These are phyloP conservation scores for Clavulina sp. DNA, from an alignment of 768 basidiomycete genomes.

Conservation along the genomic window DNA sequence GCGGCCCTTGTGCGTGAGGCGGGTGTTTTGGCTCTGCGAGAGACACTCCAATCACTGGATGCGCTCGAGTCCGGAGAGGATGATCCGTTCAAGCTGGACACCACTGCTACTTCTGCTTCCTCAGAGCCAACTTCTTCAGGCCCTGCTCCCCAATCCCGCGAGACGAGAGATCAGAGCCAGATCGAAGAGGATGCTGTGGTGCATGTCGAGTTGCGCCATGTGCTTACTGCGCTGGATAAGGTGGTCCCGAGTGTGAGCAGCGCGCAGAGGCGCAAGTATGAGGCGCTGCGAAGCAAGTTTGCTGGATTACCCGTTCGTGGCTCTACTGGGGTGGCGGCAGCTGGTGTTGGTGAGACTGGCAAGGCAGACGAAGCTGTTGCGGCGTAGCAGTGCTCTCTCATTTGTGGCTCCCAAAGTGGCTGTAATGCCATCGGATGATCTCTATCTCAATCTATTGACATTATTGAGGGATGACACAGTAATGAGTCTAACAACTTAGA, in stretches of 20 bases:
- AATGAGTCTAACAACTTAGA: too few species aligned
- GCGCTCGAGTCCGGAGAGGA: too few species aligned
- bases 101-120: conserved; percentile 12
- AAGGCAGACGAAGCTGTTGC: too few species aligned
- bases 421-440: too few species aligned
- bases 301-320: conserved; percentile 48
- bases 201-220: conserved; percentile 46
- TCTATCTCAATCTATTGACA: too few species aligned
- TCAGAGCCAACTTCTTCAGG: conserved; percentile 8
- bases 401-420: too few species aligned
- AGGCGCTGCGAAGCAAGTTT: conserved; percentile 62
- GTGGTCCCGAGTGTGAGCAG: conserved; percentile 73
- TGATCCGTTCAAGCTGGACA: conserved; percentile 35
- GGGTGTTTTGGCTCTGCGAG: conserved; percentile 63
- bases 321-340: too few species aligned
- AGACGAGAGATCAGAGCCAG: not conserved
- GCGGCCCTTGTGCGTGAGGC: conserved; percentile 80
- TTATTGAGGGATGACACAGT: too few species aligned
- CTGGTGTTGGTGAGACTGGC: too few species aligned
- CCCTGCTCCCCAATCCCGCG: not conserved
- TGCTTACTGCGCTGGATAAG: conserved; percentile 55
- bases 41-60: conserved; percentile 23
- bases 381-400: too few species aligned
- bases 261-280: conserved; percentile 68
- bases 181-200: conserved; percentile 17